phyloP scores from a whole-genome alignment of 2,329 filamentous ascomycete genomes.

The Amylocarpus encephaloides region DNA sequence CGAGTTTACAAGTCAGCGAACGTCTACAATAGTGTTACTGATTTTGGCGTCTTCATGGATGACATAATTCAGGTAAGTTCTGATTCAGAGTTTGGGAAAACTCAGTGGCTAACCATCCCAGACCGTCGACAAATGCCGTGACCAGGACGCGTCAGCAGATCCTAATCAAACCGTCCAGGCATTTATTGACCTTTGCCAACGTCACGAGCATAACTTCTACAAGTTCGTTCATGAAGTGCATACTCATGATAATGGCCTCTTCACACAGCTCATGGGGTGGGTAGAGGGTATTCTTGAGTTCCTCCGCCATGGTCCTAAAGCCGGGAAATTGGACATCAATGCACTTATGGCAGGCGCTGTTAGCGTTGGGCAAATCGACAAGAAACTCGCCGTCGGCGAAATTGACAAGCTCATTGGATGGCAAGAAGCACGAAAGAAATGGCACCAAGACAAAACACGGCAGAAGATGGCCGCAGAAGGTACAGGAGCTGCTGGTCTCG shows the following conservation, averaged over 20 bases:
- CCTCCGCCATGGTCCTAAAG: slow-evolving; percentile 75
- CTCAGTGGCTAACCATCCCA: slow-evolving; percentile 27
- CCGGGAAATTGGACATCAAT: slow-evolving; percentile 89
- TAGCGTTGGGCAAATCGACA: slow-evolving; percentile 61
- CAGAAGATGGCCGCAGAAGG: slow-evolving; percentile 97
- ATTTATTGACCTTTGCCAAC: slow-evolving; percentile 92
- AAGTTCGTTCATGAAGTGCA: slow-evolving; percentile 99
- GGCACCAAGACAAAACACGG: slow-evolving; percentile 94
- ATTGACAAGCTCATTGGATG: slow-evolving; percentile 83
- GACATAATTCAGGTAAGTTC: slow-evolving; percentile 72
- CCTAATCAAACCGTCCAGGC: slow-evolving; percentile 97
- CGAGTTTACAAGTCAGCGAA: slow-evolving; percentile 98
- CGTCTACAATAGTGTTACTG: slow-evolving; percentile 94
- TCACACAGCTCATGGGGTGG: slow-evolving; percentile 95
- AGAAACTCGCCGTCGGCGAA: slow-evolving; percentile 65
- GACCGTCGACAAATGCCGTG: slow-evolving; percentile 59
- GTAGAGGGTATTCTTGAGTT: slow-evolving; percentile 94
- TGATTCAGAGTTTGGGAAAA: neutral
- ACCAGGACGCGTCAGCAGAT: slow-evolving; percentile 82
- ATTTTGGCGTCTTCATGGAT: slow-evolving; percentile 88
- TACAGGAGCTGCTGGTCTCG: slow-evolving; percentile 40
- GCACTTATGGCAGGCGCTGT: slow-evolving; percentile 79
- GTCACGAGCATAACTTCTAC: slow-evolving; percentile 96
- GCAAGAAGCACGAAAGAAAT: slow-evolving; percentile 94
- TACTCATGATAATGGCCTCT: slow-evolving; percentile 91